Base-by-base conservation (phyloP, 2,329 filamentous ascomycete species). In the Calonectria pteridis region DNA sequence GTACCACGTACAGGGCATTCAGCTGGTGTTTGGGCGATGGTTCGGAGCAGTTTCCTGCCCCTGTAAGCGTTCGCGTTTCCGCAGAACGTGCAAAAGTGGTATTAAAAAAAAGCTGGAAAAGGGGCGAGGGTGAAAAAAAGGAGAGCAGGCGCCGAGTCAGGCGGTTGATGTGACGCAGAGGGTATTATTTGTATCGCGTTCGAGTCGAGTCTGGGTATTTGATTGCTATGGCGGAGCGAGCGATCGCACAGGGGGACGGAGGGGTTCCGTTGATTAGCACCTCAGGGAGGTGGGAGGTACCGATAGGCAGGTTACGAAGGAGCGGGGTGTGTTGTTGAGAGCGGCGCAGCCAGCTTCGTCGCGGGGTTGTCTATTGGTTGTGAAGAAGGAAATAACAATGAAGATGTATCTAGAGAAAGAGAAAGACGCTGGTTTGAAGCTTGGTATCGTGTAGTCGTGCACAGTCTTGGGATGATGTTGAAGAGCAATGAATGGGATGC, bases 1-100 rank as follows among this genome's bases (percentile, higher is more conserved):
- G 76, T 76, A 77, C 74, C 74, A 79, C 83, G 67, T 82, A 84
- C 83, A 80, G 82, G 82, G 82, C 83, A 84, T 84, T 82, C 82
- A 84, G 81, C 75, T 79, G 79, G 78, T 80, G 73, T 81, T 80
- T 73, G 75, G 72, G 74, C 75, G 72, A 78, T 75, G 63, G 68
- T 80, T 63, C 69, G 79, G 81, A 82, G 81, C 80, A 83, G 81
- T 78, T 80, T 78, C 78, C 82, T 80, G 78, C 81, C 79, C 78
- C 78, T 71, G 74, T 58, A 74, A 73, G 71, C 75, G 78, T 79
- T 77, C 77, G 75, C 79, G 79, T 80, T 79, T 78, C 79, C 76
- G 80, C 80, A 80, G 78, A 81, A 80, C 77, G 74, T 73, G 68
- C 64, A 68, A 68, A 49, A n/a, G n/a, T 35, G 69, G 55, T 55